A percentile compares a stretch with the other conserved stretches of the same genome.
These are phyloP conservation scores for Aspergillus mulundensis DNA, from an alignment of 495 filamentous ascomycete genomes.

Conservation along the genomic window DNA sequence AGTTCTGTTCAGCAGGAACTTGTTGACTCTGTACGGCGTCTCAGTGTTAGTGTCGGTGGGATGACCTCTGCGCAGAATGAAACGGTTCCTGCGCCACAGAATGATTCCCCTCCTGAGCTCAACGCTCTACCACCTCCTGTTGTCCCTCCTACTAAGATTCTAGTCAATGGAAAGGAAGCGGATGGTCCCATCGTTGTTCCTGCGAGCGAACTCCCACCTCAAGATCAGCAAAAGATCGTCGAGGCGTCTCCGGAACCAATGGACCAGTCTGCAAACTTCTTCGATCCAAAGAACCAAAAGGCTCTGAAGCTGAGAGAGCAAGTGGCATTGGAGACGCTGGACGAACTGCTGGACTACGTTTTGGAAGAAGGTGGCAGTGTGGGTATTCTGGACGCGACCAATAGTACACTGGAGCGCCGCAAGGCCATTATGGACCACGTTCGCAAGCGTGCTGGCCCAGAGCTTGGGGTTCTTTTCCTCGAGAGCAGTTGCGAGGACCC, in stretches of 20 bases:
- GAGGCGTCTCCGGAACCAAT: conserved; percentile 52
- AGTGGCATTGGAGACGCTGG: conserved; percentile 84
- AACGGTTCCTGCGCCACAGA: conserved; percentile 26
- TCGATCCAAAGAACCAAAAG: conserved; percentile 82
- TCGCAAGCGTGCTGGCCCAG: conserved; percentile 74
- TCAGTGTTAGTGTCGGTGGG: conserved; percentile 40
- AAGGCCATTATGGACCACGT: conserved; percentile 81
- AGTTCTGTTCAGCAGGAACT: conserved; percentile 39
- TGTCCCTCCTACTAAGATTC: conserved; percentile 43
- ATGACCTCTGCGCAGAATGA: conserved; percentile 22
- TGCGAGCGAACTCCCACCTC: conserved; percentile 22
- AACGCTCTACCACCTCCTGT: conserved; percentile 32
- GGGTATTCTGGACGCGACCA: conserved; percentile 98
- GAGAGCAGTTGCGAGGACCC: conserved; percentile 87
- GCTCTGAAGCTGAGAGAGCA: conserved; percentile 84
- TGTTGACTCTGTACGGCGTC: conserved; percentile 39
- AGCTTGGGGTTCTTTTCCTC: conserved; percentile 86
- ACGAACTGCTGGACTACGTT: conserved; percentile 87
- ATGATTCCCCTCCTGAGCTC: conserved; percentile 18
- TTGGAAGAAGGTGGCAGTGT: conserved; percentile 78
- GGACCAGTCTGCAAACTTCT: conserved; percentile 90
- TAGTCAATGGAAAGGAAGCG: conserved; percentile 44
- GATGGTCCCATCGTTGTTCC: conserved; percentile 32
- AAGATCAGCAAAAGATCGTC: conserved; percentile 22
- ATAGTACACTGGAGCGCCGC: conserved; percentile 83